Evolutionary conservation across 768 basidiomycete genomes (phyloP), one percentile per base, ranked within the genome.

Genomic region (Pulveroboletus sp.): DNA sequence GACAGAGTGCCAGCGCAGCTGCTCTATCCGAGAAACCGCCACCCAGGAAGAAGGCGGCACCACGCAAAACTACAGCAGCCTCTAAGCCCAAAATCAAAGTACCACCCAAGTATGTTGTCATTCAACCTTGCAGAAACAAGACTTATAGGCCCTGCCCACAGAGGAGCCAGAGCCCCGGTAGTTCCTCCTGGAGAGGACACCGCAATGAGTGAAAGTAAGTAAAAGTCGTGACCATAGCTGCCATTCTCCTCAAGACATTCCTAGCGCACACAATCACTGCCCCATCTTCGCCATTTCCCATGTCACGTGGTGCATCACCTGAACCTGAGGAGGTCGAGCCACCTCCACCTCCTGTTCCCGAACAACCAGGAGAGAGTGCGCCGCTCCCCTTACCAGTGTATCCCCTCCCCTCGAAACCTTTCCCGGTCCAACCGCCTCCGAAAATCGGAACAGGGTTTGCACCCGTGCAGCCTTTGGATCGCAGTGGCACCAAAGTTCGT

Each of bases 341-440:
- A 0, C 63, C 54, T 21, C 58, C 54, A 8, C 70, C 69, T 8
- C 67, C 73, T 36, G 64, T 35, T 27, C 49, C 57, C 8, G 54
- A 70, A 57, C 65, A 56, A 50, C 63, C 67, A 15, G 65, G 75
- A 46, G 79, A 86, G 45, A 78, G 71, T 46, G 71, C 77, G 17
- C 78, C 87, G 1, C 73, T 61, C 35, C 61, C 60, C 27, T 2
- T 86, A 3, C 89, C 89, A 4, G 68, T 83, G 27, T 91, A 89
- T 55, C 86, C 89, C 1, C 76, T 90, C 21, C 88, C 89, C 11
- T 77, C 82, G n/a, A 89, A 86, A 66, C 86, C 88, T 1, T 89
- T 89, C 70, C 82, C 86, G 0, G 89, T 91, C 11, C 86, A 88
- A 57, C 83, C 81, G 28, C 82, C 87, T 2, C 80, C 79, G 0